Base-by-base conservation (phyloP, 306 rosid species). In the Carpinus fangiana region DNA sequence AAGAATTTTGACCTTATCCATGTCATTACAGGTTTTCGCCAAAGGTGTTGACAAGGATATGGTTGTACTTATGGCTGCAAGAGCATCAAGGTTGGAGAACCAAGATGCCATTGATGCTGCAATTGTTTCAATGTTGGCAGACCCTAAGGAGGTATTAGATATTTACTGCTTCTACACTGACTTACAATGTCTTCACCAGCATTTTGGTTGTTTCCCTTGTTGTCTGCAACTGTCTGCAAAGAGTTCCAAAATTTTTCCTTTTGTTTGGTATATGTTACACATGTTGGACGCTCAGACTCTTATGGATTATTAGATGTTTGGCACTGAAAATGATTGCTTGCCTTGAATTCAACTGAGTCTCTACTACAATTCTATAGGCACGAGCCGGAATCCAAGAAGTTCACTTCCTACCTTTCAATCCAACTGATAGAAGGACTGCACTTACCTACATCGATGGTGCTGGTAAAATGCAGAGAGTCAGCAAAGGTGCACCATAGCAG, bases 401-500 rank as follows among this genome's bases (percentile, higher is more conserved):
- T 82, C 96, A 91, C 72, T 91, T 91, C 82, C 96, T 91, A 73
- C 93, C 96, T 20, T 91, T 91, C 77, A 91, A 87, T 81, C 93
- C 93, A 53, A 88, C 89, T 5, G 91, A 89, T 75, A 91, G 88
- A 79, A 91, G 92, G 84, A 91, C 92, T 69, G 94, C 97, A 59
- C 94, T 89, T 73, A 85, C 97, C 65, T 91, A 89, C 72, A 46
- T 73, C 53, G 94, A 89, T 82, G 86, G 76, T 54, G 45, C 74
- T 59, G 92, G 91, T 75, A 88, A 83, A 36, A 88, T 86, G 90
- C 90, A 88, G 23, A 88, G 97, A 77, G 93, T 85, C 41, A 89
- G 97, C 78, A 91, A 91, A 85, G 97, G 97, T 72, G 97, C 97
- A 81, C 93, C 93, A 36, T 93, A 89, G 74, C 92, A 92, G 94